These are phyloP conservation scores for Aspergillus hancockii DNA, from an alignment of 495 filamentous ascomycete species.

Conservation along the genomic window DNA sequence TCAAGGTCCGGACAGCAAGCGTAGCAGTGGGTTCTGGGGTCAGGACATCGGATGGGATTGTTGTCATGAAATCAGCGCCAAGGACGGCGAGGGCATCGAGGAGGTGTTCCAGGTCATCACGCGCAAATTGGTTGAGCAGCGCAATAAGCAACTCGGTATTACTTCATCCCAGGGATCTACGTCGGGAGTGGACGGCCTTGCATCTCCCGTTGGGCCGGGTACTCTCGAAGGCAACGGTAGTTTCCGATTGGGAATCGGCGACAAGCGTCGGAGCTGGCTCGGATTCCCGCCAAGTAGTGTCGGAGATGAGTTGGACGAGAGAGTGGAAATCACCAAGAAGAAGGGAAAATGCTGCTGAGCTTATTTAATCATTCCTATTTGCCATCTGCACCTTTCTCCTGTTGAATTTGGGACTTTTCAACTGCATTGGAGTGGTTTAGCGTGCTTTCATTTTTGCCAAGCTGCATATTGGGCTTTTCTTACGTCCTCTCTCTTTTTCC, in stretches of 20 bases:
- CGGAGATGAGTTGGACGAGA: conserved; percentile 36
- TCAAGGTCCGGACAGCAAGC: conserved; percentile 70
- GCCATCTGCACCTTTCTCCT: not conserved
- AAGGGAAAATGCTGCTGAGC: conserved; percentile 45
- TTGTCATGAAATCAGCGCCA: conserved; percentile 93
- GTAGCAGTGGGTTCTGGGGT: conserved; percentile 83
- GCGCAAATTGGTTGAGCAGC: conserved; percentile 90
- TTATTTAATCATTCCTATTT: not conserved
- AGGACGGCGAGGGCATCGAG: conserved; percentile 93
- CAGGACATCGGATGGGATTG: conserved; percentile 94
- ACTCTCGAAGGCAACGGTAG: conserved; percentile 40
- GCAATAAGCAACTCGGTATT: conserved; percentile 63
- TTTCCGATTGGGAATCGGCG: conserved; percentile 46
- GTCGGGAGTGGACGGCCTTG: conserved; percentile 17
- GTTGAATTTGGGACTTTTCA: not conserved
- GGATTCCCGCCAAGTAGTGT: conserved; percentile 47
- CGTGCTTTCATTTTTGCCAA: not conserved
- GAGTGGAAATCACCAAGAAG: conserved; percentile 25
- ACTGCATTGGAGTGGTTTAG: not conserved
- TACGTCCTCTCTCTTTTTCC: not conserved
- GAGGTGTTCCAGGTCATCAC: conserved; percentile 97
- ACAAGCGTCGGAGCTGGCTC: conserved; percentile 56
- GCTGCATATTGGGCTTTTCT: not conserved
- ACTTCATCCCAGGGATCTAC: conserved; percentile 31
- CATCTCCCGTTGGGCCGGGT: conserved; percentile 11